phyloP scores from a whole-genome alignment of 768 basidiomycete species.

The Tephrocybe sp. region DNA sequence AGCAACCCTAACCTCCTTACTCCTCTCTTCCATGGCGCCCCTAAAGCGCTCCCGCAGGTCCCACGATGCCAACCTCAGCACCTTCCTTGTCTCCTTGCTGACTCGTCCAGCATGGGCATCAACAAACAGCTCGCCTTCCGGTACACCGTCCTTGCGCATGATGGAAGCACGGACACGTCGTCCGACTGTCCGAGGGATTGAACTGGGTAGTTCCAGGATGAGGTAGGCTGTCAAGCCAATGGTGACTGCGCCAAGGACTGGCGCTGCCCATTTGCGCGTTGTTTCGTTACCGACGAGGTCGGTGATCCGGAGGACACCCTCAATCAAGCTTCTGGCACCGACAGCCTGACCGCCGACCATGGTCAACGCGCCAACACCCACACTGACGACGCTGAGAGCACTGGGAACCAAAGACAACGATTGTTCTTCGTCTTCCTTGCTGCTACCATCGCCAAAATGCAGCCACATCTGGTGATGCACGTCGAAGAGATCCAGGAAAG shows the following conservation, averaged over 20 bases:
- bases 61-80: conserved; percentile 88
- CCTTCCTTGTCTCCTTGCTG: conserved; percentile 87
- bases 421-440: conserved; percentile 32
- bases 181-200: conserved; percentile 89
- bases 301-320: conserved; percentile 70
- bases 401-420: conserved; percentile 43
- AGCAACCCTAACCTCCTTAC: conserved; percentile 71
- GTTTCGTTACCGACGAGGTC: conserved; percentile 82
- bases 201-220: conserved; percentile 81
- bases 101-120: conserved; percentile 71
- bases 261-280: conserved; percentile 84
- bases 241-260: conserved; percentile 75
- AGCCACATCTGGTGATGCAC: conserved; percentile 75
- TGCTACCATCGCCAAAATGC: conserved; percentile 59
- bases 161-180: conserved; percentile 75
- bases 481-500: conserved; percentile 85
- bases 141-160: conserved; percentile 37
- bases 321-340: conserved; percentile 74
- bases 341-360: conserved; percentile 86
- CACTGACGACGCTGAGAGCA: conserved; percentile 70
- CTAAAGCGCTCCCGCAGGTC: conserved; percentile 84
- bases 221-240: conserved; percentile 79
- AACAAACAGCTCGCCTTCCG: conserved; percentile 58
- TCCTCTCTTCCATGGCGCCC: conserved; percentile 75
- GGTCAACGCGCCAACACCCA: conserved; percentile 83